Conservation (phyloP, 164 flowering plant species). For the Vitis cinerea region DNA sequence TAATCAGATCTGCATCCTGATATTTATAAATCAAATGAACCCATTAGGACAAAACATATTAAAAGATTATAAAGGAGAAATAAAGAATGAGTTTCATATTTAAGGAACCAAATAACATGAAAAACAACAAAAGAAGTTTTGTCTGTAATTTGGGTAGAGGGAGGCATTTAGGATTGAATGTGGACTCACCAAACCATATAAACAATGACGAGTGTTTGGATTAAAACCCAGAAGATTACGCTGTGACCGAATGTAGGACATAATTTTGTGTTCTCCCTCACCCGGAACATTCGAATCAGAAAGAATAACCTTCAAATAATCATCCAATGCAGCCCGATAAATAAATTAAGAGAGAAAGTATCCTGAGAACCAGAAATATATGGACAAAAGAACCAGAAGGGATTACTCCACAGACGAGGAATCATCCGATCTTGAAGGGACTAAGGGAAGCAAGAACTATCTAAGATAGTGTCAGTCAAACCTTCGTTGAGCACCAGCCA, state of each 20-base stretch:
- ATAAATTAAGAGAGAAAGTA: slow-evolving; percentile 62
- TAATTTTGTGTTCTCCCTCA: slow-evolving; percentile 97
- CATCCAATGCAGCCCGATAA: slow-evolving; percentile 77
- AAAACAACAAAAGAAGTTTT: not conserved
- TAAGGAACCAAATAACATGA: not conserved
- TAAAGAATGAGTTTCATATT: not conserved
- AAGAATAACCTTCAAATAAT: slow-evolving; percentile 96
- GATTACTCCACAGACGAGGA: slow-evolving; percentile 53
- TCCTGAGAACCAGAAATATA: slow-evolving; percentile 54
- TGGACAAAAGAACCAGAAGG: slow-evolving; percentile 38
- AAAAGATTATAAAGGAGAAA: not conserved
- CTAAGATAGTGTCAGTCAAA: slow-evolving; percentile 25
- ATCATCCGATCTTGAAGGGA: slow-evolving; percentile 37
- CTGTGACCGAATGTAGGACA: slow-evolving; percentile 91
- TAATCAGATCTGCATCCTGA: slow-evolving; percentile 97
- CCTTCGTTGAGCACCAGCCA: slow-evolving; percentile 85
- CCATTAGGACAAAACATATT: not conserved
- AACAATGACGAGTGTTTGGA: slow-evolving; percentile 95
- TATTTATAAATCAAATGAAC: slow-evolving; percentile 10
- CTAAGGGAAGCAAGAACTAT: slow-evolving; percentile 13
- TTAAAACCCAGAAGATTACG: slow-evolving; percentile 84
- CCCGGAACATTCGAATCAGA: slow-evolving; percentile 99
- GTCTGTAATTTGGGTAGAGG: not conserved
- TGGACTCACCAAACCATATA: slow-evolving; percentile 81
- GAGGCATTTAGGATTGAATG: not conserved